Base-by-base conservation (phyloP, 208 protist genomes). In the Acanthamoeba castellanii region DNA sequence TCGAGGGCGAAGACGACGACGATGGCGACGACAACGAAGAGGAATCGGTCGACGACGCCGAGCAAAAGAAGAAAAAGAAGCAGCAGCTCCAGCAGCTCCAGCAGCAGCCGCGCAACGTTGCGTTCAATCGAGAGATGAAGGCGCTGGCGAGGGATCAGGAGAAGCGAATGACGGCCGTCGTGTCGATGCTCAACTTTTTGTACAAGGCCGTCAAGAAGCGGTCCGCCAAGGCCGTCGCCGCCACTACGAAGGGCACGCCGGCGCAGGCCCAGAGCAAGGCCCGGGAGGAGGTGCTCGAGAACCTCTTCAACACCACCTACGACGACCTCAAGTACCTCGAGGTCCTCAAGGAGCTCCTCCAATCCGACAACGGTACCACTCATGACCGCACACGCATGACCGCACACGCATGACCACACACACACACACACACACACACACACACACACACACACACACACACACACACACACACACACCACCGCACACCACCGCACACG, bases 241-340 rank as follows among this genome's bases (percentile, higher is more conserved):
- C 57, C 20, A 64, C 7, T 7, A 3, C 22, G 64, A 70, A 70
- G 64, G 64, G 22, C 11, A 20, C 20, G 4, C 18, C 64, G 64
- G 20, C 14, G 64, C 64, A 70, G 20, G 27, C 64, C 34, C 37
- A 84, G 57, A 64, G 14, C 20, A n/a, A 87, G 78, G 42, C 20
- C 11, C 59, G 37, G 78, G 78, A 87, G 18, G 42, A 57, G 13
- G 25, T 87, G 22, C 78, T 87, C 16, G 78, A 87, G 42, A 87
- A 87, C 47, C 50, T 87, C 32, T 87, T 87, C 78, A 87, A 61
- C 50, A 87, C 78, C 27, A 87, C 78, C 47, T 87, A 87, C 78
- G 78, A 87, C 50, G 78, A 87, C n/a, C 78, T 87, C 78, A 87
- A 87, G 50, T 87, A 87, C 50, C 78, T 87, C n/a, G 78, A 87